Conservation (phyloP, 2,329 filamentous ascomycete species). For the Coniochaeta hoffmannii region DNA sequence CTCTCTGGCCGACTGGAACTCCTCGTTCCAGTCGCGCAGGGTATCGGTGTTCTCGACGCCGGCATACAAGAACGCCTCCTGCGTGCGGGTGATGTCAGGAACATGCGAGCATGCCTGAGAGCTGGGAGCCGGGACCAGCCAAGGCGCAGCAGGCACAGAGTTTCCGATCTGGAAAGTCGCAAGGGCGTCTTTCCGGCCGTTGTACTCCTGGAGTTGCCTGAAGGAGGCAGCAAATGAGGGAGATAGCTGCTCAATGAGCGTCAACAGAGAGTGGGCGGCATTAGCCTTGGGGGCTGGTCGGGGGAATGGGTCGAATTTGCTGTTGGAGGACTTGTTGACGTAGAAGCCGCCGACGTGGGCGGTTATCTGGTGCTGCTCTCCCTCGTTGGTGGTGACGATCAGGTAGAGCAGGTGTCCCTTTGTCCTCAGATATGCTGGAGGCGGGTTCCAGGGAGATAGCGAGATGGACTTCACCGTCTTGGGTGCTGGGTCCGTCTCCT, state of each 20-base stretch:
- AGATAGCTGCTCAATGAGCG: conserved; percentile 70
- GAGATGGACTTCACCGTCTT: conserved; percentile 88
- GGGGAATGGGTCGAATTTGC: conserved; percentile 88
- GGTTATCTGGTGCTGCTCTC: conserved; percentile 91
- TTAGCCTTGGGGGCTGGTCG: conserved; percentile 69
- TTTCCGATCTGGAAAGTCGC: conserved; percentile 95
- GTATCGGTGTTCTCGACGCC: conserved; percentile 93
- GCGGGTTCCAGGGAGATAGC: conserved; percentile 92
- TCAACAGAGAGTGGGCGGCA: conserved; percentile 78
- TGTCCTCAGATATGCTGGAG: conserved; percentile 82
- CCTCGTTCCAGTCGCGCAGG: conserved; percentile 96
- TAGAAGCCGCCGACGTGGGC: conserved; percentile 92
- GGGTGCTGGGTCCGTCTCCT: conserved; percentile 58
- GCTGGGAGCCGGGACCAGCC: conserved; percentile 69
- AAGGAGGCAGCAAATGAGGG: conserved; percentile 76
- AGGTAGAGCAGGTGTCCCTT: conserved; percentile 91
- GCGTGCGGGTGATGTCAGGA: conserved; percentile 78
- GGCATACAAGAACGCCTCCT: conserved; percentile 84
- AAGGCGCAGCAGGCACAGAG: conserved; percentile 83
- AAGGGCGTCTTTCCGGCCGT: conserved; percentile 77
- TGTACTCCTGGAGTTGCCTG: conserved; percentile 71
- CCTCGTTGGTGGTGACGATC: conserved; percentile 82
- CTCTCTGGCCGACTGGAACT: conserved; percentile 94
- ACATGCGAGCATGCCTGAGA: conserved; percentile 63
- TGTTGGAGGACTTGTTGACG: conserved; percentile 92